Percentiles rank a stretch among this genome's conserved stretches.
Conservation (phyloP, 2,329 filamentous ascomycete species). For the Cytospora piceae region DNA sequence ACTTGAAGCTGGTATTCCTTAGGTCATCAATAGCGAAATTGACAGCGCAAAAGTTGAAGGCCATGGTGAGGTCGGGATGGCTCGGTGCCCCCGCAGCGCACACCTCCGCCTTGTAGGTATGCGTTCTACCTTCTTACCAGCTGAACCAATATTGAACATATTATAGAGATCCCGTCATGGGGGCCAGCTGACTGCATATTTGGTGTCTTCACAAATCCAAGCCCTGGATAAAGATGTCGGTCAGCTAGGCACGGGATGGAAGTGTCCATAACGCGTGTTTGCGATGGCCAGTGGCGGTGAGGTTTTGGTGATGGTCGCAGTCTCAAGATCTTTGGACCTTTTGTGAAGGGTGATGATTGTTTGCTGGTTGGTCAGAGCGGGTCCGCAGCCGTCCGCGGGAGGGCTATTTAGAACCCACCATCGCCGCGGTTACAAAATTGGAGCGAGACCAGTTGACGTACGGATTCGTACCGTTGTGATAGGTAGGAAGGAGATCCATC, state of each 20-base stretch:
- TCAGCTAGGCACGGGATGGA: background rate
- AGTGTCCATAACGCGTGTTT: background rate
- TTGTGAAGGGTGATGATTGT: background rate
- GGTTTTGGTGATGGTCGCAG: background rate
- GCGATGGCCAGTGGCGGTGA: background rate
- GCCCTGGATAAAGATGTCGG: background rate
- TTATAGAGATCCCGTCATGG: background rate
- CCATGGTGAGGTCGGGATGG: background rate
- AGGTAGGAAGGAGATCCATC: background rate
- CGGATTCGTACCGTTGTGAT: too few relatives aligned
- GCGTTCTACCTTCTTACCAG: background rate
- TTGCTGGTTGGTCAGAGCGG: background rate
- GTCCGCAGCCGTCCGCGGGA: background rate
- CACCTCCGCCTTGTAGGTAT: background rate
- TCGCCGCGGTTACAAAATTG: background rate
- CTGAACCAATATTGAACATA: background rate
- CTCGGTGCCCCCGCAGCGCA: background rate
- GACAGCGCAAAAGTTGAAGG: background rate
- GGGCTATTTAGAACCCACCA: background rate
- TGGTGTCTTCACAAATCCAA: background rate
- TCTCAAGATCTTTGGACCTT: background rate
- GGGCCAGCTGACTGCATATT: background rate
- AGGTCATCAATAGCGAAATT: background rate
- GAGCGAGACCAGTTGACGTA: background rate
- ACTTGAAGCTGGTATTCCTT: background rate